Evolutionary conservation across 768 basidiomycete species (phyloP).

Genomic region (Tulasnella sp.): DNA sequence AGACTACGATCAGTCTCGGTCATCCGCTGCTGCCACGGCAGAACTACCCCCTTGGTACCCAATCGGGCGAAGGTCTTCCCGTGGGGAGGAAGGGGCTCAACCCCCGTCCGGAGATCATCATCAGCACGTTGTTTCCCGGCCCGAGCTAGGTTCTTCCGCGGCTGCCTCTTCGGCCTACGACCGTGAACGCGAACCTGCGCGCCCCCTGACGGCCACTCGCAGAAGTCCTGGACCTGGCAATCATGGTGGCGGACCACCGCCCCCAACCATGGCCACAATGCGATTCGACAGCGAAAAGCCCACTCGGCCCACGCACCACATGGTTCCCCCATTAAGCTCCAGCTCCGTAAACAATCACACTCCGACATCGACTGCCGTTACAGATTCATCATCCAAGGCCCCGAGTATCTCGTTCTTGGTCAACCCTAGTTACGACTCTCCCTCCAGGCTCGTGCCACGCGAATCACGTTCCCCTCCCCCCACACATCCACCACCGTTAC

Average conservation of each 20-base stretch:
- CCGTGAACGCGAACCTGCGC: slow-evolving; percentile 7
- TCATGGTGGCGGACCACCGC: slow-evolving; percentile 1
- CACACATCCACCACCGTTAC: slow-evolving; percentile 16
- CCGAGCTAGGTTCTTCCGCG: slow-evolving; percentile 20
- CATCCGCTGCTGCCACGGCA: slow-evolving; percentile 24
- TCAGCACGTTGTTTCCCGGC: slow-evolving; percentile 11
- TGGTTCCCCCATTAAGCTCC: not conserved
- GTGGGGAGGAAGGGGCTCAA: slow-evolving; percentile 17
- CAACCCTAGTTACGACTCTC: slow-evolving; percentile 20
- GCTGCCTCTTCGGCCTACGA: slow-evolving; percentile 16
- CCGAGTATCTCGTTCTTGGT: slow-evolving; percentile 23
- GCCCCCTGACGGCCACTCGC: not conserved
- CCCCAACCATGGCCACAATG: not conserved
- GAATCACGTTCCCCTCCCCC: slow-evolving; percentile 18
- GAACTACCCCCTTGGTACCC: slow-evolving; percentile 22
- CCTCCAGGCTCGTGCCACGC: slow-evolving; percentile 1
- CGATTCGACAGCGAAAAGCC: slow-evolving; percentile 18
- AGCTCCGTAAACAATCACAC: slow-evolving; percentile 8
- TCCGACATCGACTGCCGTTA: slow-evolving; percentile 17
- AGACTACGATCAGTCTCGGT: slow-evolving; percentile 25
- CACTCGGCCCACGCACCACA: not conserved
- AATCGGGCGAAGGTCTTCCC: slow-evolving; percentile 24
- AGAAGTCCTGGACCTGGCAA: slow-evolving; percentile 1
- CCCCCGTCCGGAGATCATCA: slow-evolving; percentile 20
- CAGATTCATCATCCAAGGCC: slow-evolving; percentile 20